These are phyloP conservation scores for Colletotrichum karsti DNA, from an alignment of 2,329 filamentous ascomycete genomes.

Conservation along the genomic window DNA sequence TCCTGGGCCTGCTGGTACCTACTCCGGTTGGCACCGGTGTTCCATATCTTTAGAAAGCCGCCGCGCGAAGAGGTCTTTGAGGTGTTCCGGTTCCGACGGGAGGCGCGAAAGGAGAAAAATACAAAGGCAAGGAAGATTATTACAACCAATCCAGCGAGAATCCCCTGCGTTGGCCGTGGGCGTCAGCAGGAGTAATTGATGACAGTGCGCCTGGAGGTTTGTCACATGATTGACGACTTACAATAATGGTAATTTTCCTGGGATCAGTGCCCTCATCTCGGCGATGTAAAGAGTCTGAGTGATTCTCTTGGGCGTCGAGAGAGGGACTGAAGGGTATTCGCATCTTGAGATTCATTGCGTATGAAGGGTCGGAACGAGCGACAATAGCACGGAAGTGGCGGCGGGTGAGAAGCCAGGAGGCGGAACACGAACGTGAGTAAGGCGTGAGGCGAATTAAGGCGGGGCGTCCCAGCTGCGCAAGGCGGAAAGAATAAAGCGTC, in stretches of 20 bases:
- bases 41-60: conserved; percentile 25
- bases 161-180: conserved; percentile 30
- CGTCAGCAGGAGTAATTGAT: background rate
- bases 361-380: conserved; percentile 13
- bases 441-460: conserved; percentile 13
- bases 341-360: conserved; percentile 21
- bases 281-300: background rate
- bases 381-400: conserved; percentile 15
- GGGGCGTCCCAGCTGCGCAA: conserved; percentile 25
- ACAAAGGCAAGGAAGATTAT: conserved; percentile 33
- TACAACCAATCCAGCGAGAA: conserved; percentile 34
- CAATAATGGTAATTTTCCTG: conserved; percentile 24
- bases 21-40: background rate
- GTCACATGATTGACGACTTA: conserved; percentile 6
- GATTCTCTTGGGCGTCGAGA: background rate
- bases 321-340: conserved; percentile 9
- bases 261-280: conserved; percentile 10
- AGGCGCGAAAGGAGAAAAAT: conserved; percentile 32
- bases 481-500: conserved; percentile 16
- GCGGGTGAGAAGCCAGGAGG: background rate
- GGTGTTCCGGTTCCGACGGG: conserved; percentile 43
- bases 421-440: background rate
- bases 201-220: background rate
- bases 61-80: background rate
- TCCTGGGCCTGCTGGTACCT: conserved; percentile 41